Evolutionary conservation across 129 eudicot species (phyloP).

Genomic region (Heracleum sosnowskyi): DNA sequence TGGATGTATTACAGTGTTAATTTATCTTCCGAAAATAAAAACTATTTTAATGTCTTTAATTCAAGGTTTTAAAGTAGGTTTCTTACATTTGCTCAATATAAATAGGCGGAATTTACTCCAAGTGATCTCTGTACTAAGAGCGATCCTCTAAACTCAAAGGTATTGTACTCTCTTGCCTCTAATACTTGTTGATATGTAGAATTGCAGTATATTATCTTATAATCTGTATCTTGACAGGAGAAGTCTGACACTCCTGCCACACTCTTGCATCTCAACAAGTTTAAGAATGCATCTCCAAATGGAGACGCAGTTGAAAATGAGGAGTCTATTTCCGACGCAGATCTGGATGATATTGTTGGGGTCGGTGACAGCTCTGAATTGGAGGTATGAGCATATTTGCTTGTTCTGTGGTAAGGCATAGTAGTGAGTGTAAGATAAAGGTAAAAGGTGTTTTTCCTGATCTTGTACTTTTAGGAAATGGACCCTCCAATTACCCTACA

Average conservation of each 20-base stretch:
- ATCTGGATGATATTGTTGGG: slow-evolving; percentile 85
- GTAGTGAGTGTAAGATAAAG: background rate
- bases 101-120: slow-evolving; percentile 85
- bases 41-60: background rate
- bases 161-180: slow-evolving; percentile 1
- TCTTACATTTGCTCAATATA: slow-evolving; percentile 11
- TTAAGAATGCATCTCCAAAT: slow-evolving; percentile 34
- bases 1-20: background rate
- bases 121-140: slow-evolving; percentile 65
- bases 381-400: slow-evolving; percentile 44
- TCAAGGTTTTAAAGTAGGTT: slow-evolving; percentile 1
- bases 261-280: slow-evolving; percentile 34
- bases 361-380: slow-evolving; percentile 71
- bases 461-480: slow-evolving; percentile 62
- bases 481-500: slow-evolving; percentile 67
- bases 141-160: slow-evolving; percentile 58
- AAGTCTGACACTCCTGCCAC: slow-evolving; percentile 43
- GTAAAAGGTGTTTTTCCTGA: background rate
- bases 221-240: slow-evolving; percentile 44
- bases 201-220: slow-evolving; percentile 4
- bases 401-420: background rate
- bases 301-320: slow-evolving; percentile 57
- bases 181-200: slow-evolving; percentile 1
- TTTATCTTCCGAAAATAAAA: background rate
- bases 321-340: slow-evolving; percentile 70